A percentile compares a stretch with the other conserved stretches of the same genome.
These are phyloP conservation scores for Eruca vesicaria DNA, from an alignment of 441 rosid species.

Conservation along the genomic window DNA sequence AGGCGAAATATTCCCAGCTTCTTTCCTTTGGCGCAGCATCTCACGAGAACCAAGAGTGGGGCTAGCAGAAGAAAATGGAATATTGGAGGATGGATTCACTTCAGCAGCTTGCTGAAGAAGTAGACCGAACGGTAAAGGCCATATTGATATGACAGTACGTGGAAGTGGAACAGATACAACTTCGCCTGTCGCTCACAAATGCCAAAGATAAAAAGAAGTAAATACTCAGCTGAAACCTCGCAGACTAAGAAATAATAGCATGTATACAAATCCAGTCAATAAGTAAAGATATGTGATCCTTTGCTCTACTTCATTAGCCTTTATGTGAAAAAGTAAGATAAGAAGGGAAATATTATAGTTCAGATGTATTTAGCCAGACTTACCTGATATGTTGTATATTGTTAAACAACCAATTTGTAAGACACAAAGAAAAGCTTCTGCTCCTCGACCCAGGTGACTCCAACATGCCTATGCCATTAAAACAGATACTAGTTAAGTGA, in stretches of 20 bases:
- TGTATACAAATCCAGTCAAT: conserved; percentile 17
- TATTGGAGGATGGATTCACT: conserved; percentile 43
- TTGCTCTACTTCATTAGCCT: not conserved
- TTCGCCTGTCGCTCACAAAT: conserved; percentile 58
- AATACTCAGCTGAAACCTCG: conserved; percentile 14
- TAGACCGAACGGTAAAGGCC: conserved; percentile 93
- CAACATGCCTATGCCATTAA: conserved; percentile 72
- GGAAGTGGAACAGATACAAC: conserved; percentile 75
- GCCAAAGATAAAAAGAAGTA: conserved; percentile 12
- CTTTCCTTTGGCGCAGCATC: conserved; percentile 60
- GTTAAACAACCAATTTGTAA: conserved; percentile 71
- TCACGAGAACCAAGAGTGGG: conserved; percentile 60
- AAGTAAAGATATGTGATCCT: not conserved
- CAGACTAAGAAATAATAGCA: not conserved
- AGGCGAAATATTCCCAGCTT: conserved; percentile 52
- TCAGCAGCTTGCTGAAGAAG: conserved; percentile 77
- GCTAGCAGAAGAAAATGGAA: conserved; percentile 51
- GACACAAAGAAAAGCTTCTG: conserved; percentile 78
- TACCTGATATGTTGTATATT: conserved; percentile 78
- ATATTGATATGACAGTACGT: conserved; percentile 70
- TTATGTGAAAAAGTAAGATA: not conserved
- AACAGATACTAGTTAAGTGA: not conserved
- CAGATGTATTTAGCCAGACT: conserved; percentile 21
- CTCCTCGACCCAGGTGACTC: conserved; percentile 67
- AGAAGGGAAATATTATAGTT: not conserved